Base-by-base conservation (phyloP, 2,329 filamentous ascomycete species). In the Sphaerulina musiva region DNA sequence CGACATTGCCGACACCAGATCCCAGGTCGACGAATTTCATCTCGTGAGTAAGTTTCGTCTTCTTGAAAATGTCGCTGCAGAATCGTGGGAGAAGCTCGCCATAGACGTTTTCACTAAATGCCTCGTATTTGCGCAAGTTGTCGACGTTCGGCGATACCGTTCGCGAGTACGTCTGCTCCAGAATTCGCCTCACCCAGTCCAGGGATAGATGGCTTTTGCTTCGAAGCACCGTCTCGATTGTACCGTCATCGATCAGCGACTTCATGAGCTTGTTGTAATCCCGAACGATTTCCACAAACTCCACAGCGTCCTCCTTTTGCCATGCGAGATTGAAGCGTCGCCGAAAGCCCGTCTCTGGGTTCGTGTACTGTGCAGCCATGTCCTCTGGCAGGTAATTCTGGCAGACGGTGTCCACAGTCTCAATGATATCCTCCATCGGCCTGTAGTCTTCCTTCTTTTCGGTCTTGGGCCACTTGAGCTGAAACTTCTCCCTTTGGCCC, bases 1-100 rank as follows among this genome's bases (percentile, higher is more conserved):
- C 90, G 2, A 97, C 92, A 68, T 97, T 98, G 46, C 92, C 93
- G 12, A 97, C 93, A 31, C 93, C 93, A 1, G 92, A 97, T 46
- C 93, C 93, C 11, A 98, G 79, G 68, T 98, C 93, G 56, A 98
- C 85, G 69, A 98, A 97, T 38, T 95, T 83, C 63, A 95, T 87
- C 47, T 85, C 81, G 0, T 88, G 92, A 56, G 82, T 90, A 69
- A 97, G 82, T 43, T 82, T 78, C 2, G 87, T 86, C 68, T 89
- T 81, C 12, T 84, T 81, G 62, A 98, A 84, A 56, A 97, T 89
- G 54, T 85, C 82, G 58, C 86, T 87, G 59, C 93, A 81, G 67
- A 98, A 95, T 1, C 85, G 84, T 17, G 90, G 86, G 31, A 93
- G 78, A 26, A 98, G 81, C 70, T 98, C 93, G 67, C 93, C 93